These are phyloP conservation scores for Fraxinus pennsylvanica DNA, from an alignment of 257 asterid genomes.

Conservation along the genomic window DNA sequence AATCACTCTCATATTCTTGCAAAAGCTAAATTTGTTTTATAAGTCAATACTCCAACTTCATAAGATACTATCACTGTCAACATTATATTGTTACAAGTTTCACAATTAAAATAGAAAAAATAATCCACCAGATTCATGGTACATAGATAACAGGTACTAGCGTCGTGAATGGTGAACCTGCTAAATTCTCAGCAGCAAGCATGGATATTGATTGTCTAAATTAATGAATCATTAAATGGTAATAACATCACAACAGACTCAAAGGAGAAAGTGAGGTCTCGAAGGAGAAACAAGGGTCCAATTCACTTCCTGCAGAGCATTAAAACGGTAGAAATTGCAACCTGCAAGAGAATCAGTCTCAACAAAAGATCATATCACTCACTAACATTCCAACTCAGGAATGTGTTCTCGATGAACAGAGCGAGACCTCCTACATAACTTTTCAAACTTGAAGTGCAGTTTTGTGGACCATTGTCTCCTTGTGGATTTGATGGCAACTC, in stretches of 20 bases:
- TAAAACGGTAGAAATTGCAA: background rate
- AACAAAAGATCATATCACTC: background rate
- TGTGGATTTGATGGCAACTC: constrained; percentile 99
- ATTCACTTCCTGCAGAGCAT: background rate
- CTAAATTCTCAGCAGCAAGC: background rate
- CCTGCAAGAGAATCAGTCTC: background rate
- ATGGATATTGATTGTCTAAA: background rate
- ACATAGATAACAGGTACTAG: background rate
- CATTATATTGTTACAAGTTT: background rate
- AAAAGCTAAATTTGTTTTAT: background rate
- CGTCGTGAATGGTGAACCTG: background rate
- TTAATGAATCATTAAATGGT: background rate
- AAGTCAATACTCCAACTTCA: background rate
- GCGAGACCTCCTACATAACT: background rate
- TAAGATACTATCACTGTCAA: background rate
- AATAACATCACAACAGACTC: background rate
- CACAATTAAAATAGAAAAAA: constrained; percentile 10
- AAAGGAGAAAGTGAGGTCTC: background rate
- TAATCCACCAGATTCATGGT: background rate
- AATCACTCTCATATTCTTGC: background rate
- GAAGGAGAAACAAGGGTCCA: background rate
- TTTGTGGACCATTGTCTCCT: constrained; percentile 96
- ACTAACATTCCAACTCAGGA: background rate
- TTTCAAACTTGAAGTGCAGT: constrained; percentile 64
- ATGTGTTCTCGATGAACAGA: background rate